Conservation (phyloP, 1,284 basidiomycete genomes). For the Ceratobasidium sp. region DNA sequence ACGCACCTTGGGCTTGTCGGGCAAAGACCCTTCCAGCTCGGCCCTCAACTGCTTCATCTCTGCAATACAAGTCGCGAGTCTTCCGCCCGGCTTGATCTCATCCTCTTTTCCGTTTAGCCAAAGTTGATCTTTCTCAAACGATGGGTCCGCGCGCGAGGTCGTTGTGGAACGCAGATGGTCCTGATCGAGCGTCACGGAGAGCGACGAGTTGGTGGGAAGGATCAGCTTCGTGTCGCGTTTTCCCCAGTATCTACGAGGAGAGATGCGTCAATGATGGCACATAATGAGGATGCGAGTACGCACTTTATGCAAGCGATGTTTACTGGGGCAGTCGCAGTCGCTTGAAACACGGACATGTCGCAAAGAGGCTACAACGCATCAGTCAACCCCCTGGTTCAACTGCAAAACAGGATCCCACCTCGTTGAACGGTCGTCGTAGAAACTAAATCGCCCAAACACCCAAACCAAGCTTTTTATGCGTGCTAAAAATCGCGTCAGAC, state of each 20-base stretch:
- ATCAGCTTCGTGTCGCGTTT: slow-evolving; percentile 97
- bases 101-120: slow-evolving; percentile 97
- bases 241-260: slow-evolving; percentile 86
- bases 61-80: slow-evolving; percentile 85
- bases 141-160: slow-evolving; percentile 85
- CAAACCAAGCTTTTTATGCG: slow-evolving; percentile 23
- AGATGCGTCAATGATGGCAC: slow-evolving; percentile 18
- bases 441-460: neutral
- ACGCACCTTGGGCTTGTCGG: slow-evolving; percentile 71
- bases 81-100: slow-evolving; percentile 82
- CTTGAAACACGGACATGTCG: slow-evolving; percentile 76
- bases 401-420: neutral
- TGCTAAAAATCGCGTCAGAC: slow-evolving; percentile 15
- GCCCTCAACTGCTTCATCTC: slow-evolving; percentile 86
- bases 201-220: slow-evolving; percentile 96
- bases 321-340: slow-evolving; percentile 92
- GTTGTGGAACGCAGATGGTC: slow-evolving; percentile 96
- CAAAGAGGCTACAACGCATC: slow-evolving; percentile 19
- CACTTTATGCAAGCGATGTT: slow-evolving; percentile 98
- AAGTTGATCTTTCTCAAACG: slow-evolving; percentile 80
- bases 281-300: slow-evolving; percentile 51
- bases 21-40: slow-evolving; percentile 75
- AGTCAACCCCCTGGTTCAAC: neutral
- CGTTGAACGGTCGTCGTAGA: slow-evolving; percentile 5
- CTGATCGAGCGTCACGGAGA: slow-evolving; percentile 96